Evolutionary conservation across 176 grass and related monocot species (phyloP).

Genomic region (Rhynchospora tenuis): DNA sequence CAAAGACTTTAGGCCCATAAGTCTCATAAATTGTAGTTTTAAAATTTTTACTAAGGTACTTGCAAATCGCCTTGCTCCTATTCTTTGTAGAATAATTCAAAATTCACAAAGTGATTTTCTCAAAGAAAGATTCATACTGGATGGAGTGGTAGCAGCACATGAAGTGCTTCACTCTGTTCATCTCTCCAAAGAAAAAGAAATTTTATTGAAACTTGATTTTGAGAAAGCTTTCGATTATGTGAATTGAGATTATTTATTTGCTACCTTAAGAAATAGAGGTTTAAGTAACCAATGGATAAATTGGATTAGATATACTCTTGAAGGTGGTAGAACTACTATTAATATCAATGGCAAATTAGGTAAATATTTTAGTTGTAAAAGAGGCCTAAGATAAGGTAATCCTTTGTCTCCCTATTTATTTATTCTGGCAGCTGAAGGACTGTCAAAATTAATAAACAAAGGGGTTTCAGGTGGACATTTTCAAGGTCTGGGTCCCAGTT

Average conservation of each 20-base stretch:
- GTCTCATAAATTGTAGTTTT: not conserved
- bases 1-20: not conserved
- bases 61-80: not conserved
- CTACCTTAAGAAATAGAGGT: not conserved
- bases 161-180: not conserved
- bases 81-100: not conserved
- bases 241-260: not conserved
- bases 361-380: no score
- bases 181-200: not conserved
- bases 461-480: no score
- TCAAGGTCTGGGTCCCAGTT: no score
- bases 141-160: not conserved
- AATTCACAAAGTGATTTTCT: not conserved
- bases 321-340: no score
- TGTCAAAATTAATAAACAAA: no score
- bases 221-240: no score
- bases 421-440: no score
- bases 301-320: not conserved
- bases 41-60: not conserved
- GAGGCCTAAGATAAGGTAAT: no score
- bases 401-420: no score
- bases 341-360: no score
- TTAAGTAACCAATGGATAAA: not conserved
- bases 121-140: not conserved
- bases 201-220: not conserved